Base-by-base conservation (phyloP, 176 grass and related monocot species). In the Triticum dicoccoides region DNA sequence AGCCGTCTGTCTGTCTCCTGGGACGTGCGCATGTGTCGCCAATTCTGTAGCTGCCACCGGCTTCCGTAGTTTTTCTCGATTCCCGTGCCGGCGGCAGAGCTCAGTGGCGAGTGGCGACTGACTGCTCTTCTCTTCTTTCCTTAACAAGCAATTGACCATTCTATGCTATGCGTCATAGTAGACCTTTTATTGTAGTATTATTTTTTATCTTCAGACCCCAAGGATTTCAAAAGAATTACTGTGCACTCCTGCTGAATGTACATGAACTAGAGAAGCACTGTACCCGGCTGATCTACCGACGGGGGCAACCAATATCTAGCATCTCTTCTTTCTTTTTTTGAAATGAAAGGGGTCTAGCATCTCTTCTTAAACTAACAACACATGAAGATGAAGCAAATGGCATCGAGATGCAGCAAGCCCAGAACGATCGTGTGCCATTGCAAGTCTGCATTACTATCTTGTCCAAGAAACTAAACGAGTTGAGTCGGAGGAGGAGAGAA, bases 1-100 rank as follows among this genome's bases (percentile, higher is more conserved):
- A 69, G 47, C 80, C 4, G 75, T 62, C 64, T 69, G 76, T 81
- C 66, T 51, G 77, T 81, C 66, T 52, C 83, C 23, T 89, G 61
- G n/a, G 65, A 45, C 76, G 18, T 4, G 61, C 56, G 27, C 59
- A 58, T 79, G n/a, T 81, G 34, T 13, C 13, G 81, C 81, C 65
- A 47, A 73, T 64, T 73, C 54, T 4, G 34, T 34, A 49, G 25
- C 11, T 32, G 15, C 47, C 44, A 38, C 9, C 18, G 35, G 42
- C 35, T 69, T 11, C 68, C 65, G 18, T 13, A 59, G 78, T 39
- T 82, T 82, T 61, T 77, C 70, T 85, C 5, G 78, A 24, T 77
- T 51, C 8, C 11, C 23, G 62, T 77, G 88, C 64, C 51, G 39
- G n/a, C 23, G 41, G 76, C 66, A 30, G 79, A 33, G 41, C 47